A percentile compares a stretch with the other conserved stretches of the same genome.
These are phyloP conservation scores for Acacia acuminata DNA, from an alignment of 306 rosid species.

Conservation along the genomic window DNA sequence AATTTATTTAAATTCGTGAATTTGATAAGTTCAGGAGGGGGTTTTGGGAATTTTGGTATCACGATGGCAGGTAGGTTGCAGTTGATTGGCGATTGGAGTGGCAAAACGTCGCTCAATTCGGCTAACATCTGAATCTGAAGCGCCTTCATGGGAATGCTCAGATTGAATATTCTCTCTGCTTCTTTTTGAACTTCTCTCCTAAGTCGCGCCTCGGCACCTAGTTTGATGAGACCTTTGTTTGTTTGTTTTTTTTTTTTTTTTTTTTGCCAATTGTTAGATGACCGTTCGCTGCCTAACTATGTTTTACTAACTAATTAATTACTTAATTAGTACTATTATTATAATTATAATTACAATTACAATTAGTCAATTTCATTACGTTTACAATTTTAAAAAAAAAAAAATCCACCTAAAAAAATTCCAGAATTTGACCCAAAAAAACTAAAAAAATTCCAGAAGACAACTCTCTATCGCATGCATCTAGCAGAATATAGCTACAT, in stretches of 20 bases:
- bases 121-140: not conserved
- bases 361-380: not conserved
- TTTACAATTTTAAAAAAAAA: not conserved
- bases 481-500: not conserved
- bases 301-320: not conserved
- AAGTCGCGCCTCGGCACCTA: not conserved
- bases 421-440: no score
- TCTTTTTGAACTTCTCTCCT: not conserved
- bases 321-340: not conserved
- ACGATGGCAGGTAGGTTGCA: not conserved
- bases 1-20: no score
- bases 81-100: not conserved
- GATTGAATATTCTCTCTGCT: not conserved
- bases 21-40: no score
- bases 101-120: not conserved
- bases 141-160: not conserved
- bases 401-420: not conserved
- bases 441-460: not conserved
- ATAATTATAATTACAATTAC: not conserved
- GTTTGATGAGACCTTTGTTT: not conserved
- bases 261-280: not conserved
- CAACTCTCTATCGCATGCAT: not conserved
- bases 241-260: no score
- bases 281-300: not conserved
- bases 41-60: not conserved